phyloP scores from a whole-genome alignment of 148 eudicot genomes.

The Limonium bicolor region DNA sequence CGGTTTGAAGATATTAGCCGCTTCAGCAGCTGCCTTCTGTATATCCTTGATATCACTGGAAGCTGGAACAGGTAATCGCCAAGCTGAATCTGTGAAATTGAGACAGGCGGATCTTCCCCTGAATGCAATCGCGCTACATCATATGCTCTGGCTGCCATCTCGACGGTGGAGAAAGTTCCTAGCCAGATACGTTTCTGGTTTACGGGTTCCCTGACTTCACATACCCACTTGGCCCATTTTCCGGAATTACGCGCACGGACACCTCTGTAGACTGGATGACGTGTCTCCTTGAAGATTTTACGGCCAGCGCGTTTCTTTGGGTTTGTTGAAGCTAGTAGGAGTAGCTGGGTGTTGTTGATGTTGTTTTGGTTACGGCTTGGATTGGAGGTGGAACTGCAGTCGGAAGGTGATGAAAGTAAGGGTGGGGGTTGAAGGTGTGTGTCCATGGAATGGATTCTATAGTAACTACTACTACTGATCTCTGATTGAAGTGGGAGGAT shows the following conservation, averaged over 20 bases:
- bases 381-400: too few species aligned
- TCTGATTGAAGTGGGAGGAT: too few species aligned
- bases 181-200: slow-evolving; percentile 84
- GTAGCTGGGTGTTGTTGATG: too few species aligned
- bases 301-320: slow-evolving; percentile 70
- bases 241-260: slow-evolving; percentile 52
- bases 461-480: too few species aligned
- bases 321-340: slow-evolving; percentile 33
- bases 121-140: slow-evolving; percentile 62
- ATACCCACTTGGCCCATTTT: slow-evolving; percentile 96
- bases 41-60: slow-evolving; percentile 36
- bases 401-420: too few species aligned
- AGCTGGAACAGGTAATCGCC: slow-evolving; percentile 44
- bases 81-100: slow-evolving; percentile 71
- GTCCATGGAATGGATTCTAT: too few species aligned
- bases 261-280: slow-evolving; percentile 52
- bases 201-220: slow-evolving; percentile 63
- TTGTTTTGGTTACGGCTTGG: too few species aligned
- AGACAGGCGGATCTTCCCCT: slow-evolving; percentile 63
- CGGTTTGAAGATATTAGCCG: slow-evolving; percentile 32
- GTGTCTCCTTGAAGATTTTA: slow-evolving; percentile 45
- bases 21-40: slow-evolving; percentile 53
- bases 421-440: too few species aligned
- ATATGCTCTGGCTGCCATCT: slow-evolving; percentile 83
- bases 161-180: slow-evolving; percentile 61